Evolutionary conservation across 2,329 filamentous ascomycete species (phyloP).

Genomic region (Coniochaeta sp.): DNA sequence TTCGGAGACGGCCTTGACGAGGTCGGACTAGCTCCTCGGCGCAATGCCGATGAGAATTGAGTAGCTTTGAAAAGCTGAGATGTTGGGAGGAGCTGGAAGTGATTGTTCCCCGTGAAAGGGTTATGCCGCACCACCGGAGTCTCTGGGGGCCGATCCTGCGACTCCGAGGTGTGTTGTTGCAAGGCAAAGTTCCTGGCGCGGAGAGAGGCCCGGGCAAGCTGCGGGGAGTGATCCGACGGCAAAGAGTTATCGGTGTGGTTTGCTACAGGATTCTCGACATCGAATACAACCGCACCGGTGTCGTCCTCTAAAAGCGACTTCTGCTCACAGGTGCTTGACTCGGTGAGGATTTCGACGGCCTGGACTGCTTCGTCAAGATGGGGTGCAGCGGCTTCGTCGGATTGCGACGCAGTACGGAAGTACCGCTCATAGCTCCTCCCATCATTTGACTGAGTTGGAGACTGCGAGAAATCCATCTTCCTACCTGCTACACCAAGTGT

Average conservation of each 20-base stretch:
- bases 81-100: slow-evolving; percentile 23
- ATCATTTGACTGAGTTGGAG: slow-evolving; percentile 49
- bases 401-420: slow-evolving; percentile 11
- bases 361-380: background rate
- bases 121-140: slow-evolving; percentile 42
- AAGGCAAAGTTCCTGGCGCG: background rate
- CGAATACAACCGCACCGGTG: slow-evolving; percentile 41
- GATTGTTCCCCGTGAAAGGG: slow-evolving; percentile 31
- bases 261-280: slow-evolving; percentile 24
- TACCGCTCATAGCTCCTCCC: slow-evolving; percentile 47
- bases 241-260: slow-evolving; percentile 25
- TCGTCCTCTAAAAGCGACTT: slow-evolving; percentile 37
- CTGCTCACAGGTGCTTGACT: slow-evolving; percentile 14
- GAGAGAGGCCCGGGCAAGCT: background rate
- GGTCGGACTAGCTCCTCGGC: slow-evolving; percentile 40
- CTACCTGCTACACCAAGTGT: background rate
- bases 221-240: slow-evolving; percentile 6
- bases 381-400: background rate
- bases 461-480: slow-evolving; percentile 40
- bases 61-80: slow-evolving; percentile 50
- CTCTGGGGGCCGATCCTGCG: slow-evolving; percentile 24
- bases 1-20: slow-evolving; percentile 50
- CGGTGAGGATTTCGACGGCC: slow-evolving; percentile 3
- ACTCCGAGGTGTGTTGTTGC: slow-evolving; percentile 1
- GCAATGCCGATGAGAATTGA: slow-evolving; percentile 44